These are phyloP conservation scores for Kwoniella botswanensis DNA, from an alignment of 768 basidiomycete species.

Conservation along the genomic window DNA sequence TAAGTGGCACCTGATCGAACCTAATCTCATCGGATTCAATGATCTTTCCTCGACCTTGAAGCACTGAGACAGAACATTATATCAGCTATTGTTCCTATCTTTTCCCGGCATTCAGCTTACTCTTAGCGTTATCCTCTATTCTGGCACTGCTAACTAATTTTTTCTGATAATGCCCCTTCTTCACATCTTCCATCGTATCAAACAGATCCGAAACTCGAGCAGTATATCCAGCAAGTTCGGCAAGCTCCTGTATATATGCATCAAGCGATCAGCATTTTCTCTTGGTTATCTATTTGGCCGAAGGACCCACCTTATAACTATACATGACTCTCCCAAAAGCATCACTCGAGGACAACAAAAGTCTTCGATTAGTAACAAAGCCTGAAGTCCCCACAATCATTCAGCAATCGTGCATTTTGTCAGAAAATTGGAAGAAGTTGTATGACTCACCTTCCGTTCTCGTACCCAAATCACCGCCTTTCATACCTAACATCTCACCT, in stretches of 20 bases:
- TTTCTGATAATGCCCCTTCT: conserved; percentile 84
- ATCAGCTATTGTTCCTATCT: background rate
- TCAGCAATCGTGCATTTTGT: background rate
- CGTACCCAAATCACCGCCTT: conserved; percentile 72
- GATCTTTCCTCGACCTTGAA: conserved; percentile 76
- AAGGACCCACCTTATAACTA: conserved; percentile 71
- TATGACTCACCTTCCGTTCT: conserved; percentile 79
- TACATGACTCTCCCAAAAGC: conserved; percentile 96
- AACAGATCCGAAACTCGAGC: conserved; percentile 85
- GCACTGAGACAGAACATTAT: conserved; percentile 62
- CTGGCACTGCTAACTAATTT: conserved; percentile 76
- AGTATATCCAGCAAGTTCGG: conserved; percentile 95
- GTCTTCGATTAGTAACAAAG: conserved; percentile 93
- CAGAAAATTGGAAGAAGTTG: background rate
- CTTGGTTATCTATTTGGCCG: no score
- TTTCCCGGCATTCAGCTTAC: conserved; percentile 61
- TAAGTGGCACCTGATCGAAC: conserved; percentile 91
- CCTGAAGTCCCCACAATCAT: conserved; percentile 62
- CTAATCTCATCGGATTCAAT: conserved; percentile 79
- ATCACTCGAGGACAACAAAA: conserved; percentile 82
- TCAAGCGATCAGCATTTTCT: conserved; percentile 23
- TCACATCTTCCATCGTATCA: conserved; percentile 87
- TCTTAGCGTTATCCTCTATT: conserved; percentile 73
- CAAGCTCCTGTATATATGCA: conserved; percentile 65
- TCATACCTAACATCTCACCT: conserved; percentile 72